Evolutionary conservation across 345 rosid genomes (phyloP), one percentile per base, ranked within the genome.

Genomic region (Camelina neglecta): DNA sequence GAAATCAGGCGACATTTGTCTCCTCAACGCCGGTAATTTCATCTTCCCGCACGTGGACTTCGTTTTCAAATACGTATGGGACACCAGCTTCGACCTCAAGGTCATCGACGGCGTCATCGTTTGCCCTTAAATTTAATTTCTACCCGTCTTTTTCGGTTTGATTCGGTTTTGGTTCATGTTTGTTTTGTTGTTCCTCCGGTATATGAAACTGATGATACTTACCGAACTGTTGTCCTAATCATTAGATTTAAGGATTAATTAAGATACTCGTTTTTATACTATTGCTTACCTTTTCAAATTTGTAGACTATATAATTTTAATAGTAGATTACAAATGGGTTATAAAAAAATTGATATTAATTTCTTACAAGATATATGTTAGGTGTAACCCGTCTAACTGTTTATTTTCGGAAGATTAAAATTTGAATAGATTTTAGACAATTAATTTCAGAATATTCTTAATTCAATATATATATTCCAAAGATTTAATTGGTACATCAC

Each of bases 11-110:
- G 49, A 74, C 49, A 0, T 20, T 4, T 74, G 77, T 56, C 71
- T 74, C 24, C 6, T 67, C 35, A 58, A 67, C 65, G 38, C 50
- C 24, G 73, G 53, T 20, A 48, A 11, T 4, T 8, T 11, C 67
- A 29, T 74, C 6, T 11, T 1, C 18, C 60, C 72, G 2, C 49
- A 57, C n/a, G 4, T 13, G 6, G 53, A n/a, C 42, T 9, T 58
- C 42, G 44, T 18, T 57, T 75, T 75, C 67, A 59, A 2, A 2
- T 75, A 75, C 44, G 71, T 39, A 5, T 75, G 78, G 78, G 73
- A 66, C 56, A 65, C 60, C 2, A 75, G 60, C 38, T 75, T n/a
- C 51, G 53, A 75, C 16, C 15, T 67, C 53, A 66, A 18, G 21
- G 60, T 75, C 67, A 12, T 66, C 16, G 51, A 57, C 5, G 78